Conservation (phyloP, 331 rosid genomes). For the Rosa hybrid region DNA sequence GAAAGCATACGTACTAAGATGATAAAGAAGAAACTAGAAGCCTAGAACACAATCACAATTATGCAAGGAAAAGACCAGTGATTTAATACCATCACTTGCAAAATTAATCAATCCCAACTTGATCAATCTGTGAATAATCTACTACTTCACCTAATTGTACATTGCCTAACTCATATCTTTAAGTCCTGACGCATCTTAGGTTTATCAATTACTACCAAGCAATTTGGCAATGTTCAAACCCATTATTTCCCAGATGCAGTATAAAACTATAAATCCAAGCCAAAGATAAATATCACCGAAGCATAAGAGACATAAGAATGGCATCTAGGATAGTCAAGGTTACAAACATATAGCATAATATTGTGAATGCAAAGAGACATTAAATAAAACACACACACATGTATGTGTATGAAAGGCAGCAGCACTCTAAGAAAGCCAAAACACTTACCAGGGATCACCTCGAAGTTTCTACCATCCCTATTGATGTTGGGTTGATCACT, state of each 20-base stretch:
- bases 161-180: background rate
- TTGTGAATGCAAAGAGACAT: background rate
- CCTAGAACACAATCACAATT: background rate
- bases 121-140: background rate
- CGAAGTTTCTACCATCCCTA: conserved; percentile 14
- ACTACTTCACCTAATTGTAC: background rate
- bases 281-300: background rate
- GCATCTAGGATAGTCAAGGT: background rate
- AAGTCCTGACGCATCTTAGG: background rate
- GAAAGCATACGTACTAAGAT: background rate
- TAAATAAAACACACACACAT: background rate
- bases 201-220: background rate
- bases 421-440: conserved; percentile 10
- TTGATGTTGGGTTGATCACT: background rate
- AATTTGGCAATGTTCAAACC: background rate
- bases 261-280: background rate
- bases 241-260: background rate
- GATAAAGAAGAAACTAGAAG: background rate
- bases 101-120: background rate
- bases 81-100: background rate
- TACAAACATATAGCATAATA: background rate
- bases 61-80: background rate
- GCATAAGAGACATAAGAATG: background rate
- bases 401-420: background rate
- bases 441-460: conserved; percentile 46